Percentiles rank a stretch among this genome's conserved stretches.
Evolutionary conservation across 2,329 filamentous ascomycete species (phyloP).

Genomic region (Colletotrichum sansevieriae): DNA sequence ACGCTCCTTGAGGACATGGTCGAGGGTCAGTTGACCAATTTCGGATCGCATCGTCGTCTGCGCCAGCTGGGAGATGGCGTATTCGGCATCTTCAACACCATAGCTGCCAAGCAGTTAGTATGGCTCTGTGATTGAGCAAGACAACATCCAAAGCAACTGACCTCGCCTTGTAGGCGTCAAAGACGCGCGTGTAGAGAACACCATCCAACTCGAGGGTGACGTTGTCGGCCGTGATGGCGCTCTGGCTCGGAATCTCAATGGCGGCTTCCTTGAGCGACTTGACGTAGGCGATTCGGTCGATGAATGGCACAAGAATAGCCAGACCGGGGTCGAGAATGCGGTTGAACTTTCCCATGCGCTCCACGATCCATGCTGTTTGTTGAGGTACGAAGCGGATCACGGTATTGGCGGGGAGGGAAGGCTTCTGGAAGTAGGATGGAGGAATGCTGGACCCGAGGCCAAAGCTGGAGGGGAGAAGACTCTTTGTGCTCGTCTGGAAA

Average conservation of each 20-base stretch:
- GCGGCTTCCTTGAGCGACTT: constrained; percentile 97
- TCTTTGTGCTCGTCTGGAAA: constrained; percentile 39
- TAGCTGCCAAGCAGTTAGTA: constrained; percentile 71
- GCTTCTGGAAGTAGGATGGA: constrained; percentile 84
- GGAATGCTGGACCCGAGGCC: constrained; percentile 58
- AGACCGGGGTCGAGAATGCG: constrained; percentile 93
- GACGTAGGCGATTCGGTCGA: constrained; percentile 97
- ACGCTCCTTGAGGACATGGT: constrained; percentile 98
- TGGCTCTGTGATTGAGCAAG: no score
- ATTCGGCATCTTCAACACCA: constrained; percentile 97
- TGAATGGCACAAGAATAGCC: constrained; percentile 87
- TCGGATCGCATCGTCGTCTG: constrained; percentile 99
- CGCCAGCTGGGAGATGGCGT: constrained; percentile 96
- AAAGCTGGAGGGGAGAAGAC: constrained; percentile 44
- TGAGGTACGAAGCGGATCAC: constrained; percentile 98
- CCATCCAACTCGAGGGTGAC: constrained; percentile 97
- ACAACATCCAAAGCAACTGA: constrained; percentile 52
- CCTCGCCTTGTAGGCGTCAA: constrained; percentile 98
- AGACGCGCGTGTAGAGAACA: constrained; percentile 94
- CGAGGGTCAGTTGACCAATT: constrained; percentile 94
- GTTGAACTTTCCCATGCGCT: constrained; percentile 98
- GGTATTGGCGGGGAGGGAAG: constrained; percentile 88
- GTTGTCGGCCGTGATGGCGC: constrained; percentile 98
- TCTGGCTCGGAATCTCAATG: constrained; percentile 97
- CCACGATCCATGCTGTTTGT: constrained; percentile 99